phyloP scores from a whole-genome alignment of 2,329 filamentous ascomycete species.

The Fusarium anthophilum region DNA sequence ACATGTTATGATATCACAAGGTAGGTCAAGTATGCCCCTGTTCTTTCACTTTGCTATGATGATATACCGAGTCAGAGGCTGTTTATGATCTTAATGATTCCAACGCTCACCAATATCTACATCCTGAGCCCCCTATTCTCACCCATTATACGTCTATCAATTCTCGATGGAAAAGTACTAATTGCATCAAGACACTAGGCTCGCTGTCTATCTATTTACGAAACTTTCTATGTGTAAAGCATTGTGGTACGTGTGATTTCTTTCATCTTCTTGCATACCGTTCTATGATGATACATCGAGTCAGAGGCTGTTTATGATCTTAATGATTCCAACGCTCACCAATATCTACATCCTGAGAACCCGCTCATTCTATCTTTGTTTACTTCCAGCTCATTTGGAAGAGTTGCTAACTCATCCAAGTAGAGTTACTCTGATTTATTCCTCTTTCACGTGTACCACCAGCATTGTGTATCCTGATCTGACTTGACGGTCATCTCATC shows the following conservation, averaged over 20 bases:
- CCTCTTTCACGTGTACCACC: neutral
- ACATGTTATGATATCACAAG: slow-evolving; percentile 2
- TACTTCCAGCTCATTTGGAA: neutral
- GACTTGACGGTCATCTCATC: neutral
- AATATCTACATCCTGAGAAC: slow-evolving; percentile 38
- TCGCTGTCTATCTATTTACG: neutral
- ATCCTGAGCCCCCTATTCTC: slow-evolving; percentile 20
- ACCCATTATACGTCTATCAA: neutral
- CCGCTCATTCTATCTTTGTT: neutral
- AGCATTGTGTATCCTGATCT: neutral
- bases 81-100: slow-evolving; percentile 58
- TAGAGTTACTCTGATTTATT: neutral
- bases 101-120: slow-evolving; percentile 46
- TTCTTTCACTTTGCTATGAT: slow-evolving; percentile 47
- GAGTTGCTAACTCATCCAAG: neutral
- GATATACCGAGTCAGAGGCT: slow-evolving; percentile 56
- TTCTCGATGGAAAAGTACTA: neutral
- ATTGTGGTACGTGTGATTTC: slow-evolving; percentile 35
- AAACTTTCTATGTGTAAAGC: neutral
- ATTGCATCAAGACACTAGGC: neutral
- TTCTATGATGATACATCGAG: slow-evolving; percentile 52
- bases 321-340: slow-evolving; percentile 52
- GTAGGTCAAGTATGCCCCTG: slow-evolving; percentile 30
- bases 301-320: slow-evolving; percentile 62
- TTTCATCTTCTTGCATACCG: neutral